phyloP scores from a whole-genome alignment of 2,329 filamentous ascomycete species.

The Gaeumannomyces tritici region DNA sequence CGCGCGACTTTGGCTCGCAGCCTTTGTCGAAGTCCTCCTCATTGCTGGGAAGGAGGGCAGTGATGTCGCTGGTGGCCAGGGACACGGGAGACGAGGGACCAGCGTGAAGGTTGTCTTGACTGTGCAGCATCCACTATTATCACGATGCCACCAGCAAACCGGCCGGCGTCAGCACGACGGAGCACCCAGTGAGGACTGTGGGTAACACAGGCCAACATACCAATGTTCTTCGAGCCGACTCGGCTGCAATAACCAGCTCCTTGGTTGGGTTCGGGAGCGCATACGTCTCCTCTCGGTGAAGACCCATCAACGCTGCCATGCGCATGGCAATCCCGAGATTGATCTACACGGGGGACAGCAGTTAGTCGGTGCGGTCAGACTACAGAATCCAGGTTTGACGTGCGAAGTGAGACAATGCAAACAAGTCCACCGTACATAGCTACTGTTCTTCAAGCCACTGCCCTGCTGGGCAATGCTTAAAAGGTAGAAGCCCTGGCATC shows the following conservation, averaged over 20 bases:
- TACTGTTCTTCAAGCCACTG: slow-evolving; percentile 40
- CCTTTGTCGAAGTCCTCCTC: slow-evolving; percentile 42
- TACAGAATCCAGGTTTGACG: not conserved
- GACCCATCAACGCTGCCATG: slow-evolving; percentile 44
- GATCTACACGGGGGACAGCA: slow-evolving; percentile 24
- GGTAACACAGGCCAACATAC: slow-evolving; percentile 22
- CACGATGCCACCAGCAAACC: not conserved
- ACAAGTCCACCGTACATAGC: slow-evolving; percentile 41
- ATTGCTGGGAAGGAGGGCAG: slow-evolving; percentile 40
- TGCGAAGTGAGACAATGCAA: not conserved
- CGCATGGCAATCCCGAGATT: slow-evolving; percentile 47
- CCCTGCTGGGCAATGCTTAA: slow-evolving; percentile 50
- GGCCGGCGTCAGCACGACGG: too few species aligned
- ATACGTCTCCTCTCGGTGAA: slow-evolving; percentile 48
- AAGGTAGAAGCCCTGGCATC: slow-evolving; percentile 49
- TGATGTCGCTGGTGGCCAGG: slow-evolving; percentile 42
- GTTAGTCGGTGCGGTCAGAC: slow-evolving; percentile 1
- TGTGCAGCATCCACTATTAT: slow-evolving; percentile 48
- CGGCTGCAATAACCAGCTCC: slow-evolving; percentile 36
- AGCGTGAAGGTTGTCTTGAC: slow-evolving; percentile 47
- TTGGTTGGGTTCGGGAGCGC: slow-evolving; percentile 28
- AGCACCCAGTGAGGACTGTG: not conserved
- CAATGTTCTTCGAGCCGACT: slow-evolving; percentile 47
- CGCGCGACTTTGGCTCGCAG: slow-evolving; percentile 35
- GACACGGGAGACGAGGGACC: slow-evolving; percentile 41